phyloP scores from a whole-genome alignment of 257 asterid genomes.

The Forsythia viridissima region DNA sequence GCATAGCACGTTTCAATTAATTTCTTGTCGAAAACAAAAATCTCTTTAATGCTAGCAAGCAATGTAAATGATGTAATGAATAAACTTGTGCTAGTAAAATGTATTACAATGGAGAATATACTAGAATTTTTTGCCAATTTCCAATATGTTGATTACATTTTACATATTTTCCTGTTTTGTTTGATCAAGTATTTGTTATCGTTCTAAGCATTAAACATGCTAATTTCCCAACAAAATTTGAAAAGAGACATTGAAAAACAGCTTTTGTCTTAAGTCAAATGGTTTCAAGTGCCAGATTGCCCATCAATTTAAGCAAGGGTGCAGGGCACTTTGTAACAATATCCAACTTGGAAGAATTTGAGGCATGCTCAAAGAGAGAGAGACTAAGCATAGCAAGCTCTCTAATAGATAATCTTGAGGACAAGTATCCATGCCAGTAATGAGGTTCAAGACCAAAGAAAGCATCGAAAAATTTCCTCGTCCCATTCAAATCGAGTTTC shows the following conservation, averaged over 20 bases:
- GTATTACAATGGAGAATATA: too few relatives aligned
- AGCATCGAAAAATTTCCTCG: slow-evolving; percentile 72
- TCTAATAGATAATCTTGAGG: slow-evolving; percentile 62
- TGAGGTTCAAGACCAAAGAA: slow-evolving; percentile 80
- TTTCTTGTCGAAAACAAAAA: too few relatives aligned
- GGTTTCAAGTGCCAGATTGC: slow-evolving; percentile 69
- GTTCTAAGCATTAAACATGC: neutral
- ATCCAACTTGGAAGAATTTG: slow-evolving; percentile 60
- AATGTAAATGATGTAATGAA: too few relatives aligned
- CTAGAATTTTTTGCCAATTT: too few relatives aligned
- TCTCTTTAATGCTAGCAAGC: too few relatives aligned
- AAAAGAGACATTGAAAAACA: neutral
- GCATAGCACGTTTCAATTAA: too few relatives aligned
- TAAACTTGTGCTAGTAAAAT: too few relatives aligned
- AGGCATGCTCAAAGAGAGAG: slow-evolving; percentile 62
- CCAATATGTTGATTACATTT: too few relatives aligned
- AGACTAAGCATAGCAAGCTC: slow-evolving; percentile 67
- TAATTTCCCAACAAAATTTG: neutral
- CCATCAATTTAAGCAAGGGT: slow-evolving; percentile 67
- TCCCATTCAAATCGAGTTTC: slow-evolving; percentile 73
- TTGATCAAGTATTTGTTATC: neutral
- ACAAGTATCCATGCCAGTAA: slow-evolving; percentile 77
- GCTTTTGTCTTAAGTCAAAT: slow-evolving; percentile 32
- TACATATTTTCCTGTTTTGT: neutral
- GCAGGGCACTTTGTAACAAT: slow-evolving; percentile 70